A percentile compares a stretch with the other conserved stretches of the same genome.
These are phyloP conservation scores for Fusarium tanahbumbuense DNA, from an alignment of 2,329 filamentous ascomycete genomes.

Conservation along the genomic window DNA sequence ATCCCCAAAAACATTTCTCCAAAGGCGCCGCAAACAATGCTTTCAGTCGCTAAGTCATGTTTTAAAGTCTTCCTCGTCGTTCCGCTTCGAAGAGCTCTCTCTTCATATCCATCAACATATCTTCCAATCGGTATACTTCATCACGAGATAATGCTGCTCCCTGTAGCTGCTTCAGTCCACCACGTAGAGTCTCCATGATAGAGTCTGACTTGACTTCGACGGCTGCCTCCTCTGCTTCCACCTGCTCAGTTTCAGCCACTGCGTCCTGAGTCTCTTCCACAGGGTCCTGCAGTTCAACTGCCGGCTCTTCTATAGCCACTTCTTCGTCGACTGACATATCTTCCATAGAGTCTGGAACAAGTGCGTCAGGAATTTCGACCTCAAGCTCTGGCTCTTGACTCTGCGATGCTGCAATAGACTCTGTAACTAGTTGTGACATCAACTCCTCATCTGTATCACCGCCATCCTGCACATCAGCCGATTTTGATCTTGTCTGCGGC, in stretches of 20 bases:
- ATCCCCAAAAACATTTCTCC: conserved; percentile 22
- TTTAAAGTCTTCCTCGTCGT: conserved; percentile 61
- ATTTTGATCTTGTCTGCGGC: not conserved
- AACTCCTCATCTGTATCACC: conserved; percentile 57
- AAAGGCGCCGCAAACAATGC: conserved; percentile 37
- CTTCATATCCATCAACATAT: conserved; percentile 83
- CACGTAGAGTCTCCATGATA: conserved; percentile 51
- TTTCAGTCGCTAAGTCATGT: conserved; percentile 23
- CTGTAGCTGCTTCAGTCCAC: conserved; percentile 67
- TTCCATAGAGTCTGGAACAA: conserved; percentile 43
- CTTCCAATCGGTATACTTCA: conserved; percentile 78
- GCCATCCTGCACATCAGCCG: conserved; percentile 36
- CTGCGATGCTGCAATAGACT: conserved; percentile 55
- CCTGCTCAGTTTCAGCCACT: conserved; percentile 1
- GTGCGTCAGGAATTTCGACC: conserved; percentile 6
- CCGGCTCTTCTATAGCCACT: not conserved
- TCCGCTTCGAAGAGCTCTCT: conserved; percentile 78
- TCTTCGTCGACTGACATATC: conserved; percentile 18
- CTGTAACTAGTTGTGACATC: conserved; percentile 55
- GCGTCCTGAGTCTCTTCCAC: conserved; percentile 8
- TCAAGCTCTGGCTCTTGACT: conserved; percentile 44
- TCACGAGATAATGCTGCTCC: conserved; percentile 69
- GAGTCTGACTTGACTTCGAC: conserved; percentile 31
- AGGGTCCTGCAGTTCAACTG: not conserved
- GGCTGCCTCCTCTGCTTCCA: conserved; percentile 7